Evolutionary conservation across 768 basidiomycete genomes (phyloP), one percentile per base, ranked within the genome.

Genomic region (Lentinus brumalis): DNA sequence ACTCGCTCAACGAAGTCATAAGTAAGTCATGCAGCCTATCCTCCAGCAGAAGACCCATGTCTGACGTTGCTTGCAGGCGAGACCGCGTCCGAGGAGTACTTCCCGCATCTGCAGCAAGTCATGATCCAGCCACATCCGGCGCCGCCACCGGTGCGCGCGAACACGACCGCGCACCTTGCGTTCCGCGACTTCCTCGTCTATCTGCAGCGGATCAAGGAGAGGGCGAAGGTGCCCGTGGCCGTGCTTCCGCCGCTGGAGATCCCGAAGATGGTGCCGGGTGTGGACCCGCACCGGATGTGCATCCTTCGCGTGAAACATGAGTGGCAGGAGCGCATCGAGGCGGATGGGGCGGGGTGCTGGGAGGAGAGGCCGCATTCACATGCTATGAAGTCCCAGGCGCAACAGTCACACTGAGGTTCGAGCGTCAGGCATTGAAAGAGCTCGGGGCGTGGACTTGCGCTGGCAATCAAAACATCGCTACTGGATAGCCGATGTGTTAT

Each of bases 121-220:
- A 50, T 63, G 32, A 44, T 63, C 45, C 53, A 59, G 9, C 57
- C 62, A 12, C 62, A 63, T 12, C 62, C 57, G 5, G 53, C 57
- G 1, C 62, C 62, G 14, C 61, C 42, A 26, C 57, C 32, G 10
- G 39, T 21, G 30, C 44, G 26, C 18, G 29, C 4, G 42, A 31
- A 11, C 53, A 26, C 35, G 38, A 53, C 53, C 7, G 44, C 53
- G 29, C 21, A 44, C 41, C 40, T 39, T 2, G 40, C 41, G n/a
- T 63, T 46, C 50, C 21, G 16, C 21, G 53, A 47, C 35, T 63
- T 59, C 57, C 47, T 59, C 18, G 16, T 12, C 5, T 30, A 63
- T 31, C 30, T 63, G 32, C 35, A 32, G 9, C 40, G 30, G 26
- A 40, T 56, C 14, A 50, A 53, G 15, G 31, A 63, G 38, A 47